Base-by-base conservation (phyloP, 805 yeast species). In the Candida verbasci region DNA sequence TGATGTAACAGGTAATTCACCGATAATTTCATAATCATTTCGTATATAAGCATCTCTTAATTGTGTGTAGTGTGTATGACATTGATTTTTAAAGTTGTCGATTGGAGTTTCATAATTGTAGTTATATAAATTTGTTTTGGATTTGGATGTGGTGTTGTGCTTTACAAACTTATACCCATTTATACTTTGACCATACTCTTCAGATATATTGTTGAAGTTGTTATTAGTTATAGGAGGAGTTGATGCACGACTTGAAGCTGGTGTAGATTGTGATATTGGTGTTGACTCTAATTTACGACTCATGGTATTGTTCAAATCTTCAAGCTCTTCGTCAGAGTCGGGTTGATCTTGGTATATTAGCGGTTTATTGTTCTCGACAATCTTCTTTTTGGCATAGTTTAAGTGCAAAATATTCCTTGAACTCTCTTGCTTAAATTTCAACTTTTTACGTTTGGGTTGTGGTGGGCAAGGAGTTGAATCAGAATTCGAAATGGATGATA, bases 91-190 rank as follows among this genome's bases (percentile, higher is more conserved):
- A 33, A 37, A 50, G 31, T 37, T 50, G 39, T 37, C 43, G 6
- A 38, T 28, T 10, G 58, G 54, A 11, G 53, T 45, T 29, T 46
- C 40, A 34, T 45, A 47, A 31, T 44, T 45, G 39, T 38, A 57
- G 14, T 40, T 21, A 17, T 12, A 10, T 12, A 27, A 9, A 17
- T 8, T 5, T n/a, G 6, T 17, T 22, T n/a, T n/a, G 9, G 22
- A 6, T 20, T 6, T 20, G 9, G 22, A 6, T 6, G 22, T 20
- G 9, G 22, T 20, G 6, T 24, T 24, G 1, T 62, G 58, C 24
- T 65, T 58, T 4, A 73, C 59, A 48, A 72, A 71, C 32, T 58
- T 55, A 44, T 62, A 73, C 1, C 76, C 78, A 34, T 66, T 58
- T 11, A 63, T 56, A 3, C 47, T 39, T 1, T 60, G 58, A 1